Percentiles rank a stretch among this genome's conserved stretches.
These are phyloP conservation scores for Graphium sp. DNA, from an alignment of 2,329 filamentous ascomycete species.

Conservation along the genomic window DNA sequence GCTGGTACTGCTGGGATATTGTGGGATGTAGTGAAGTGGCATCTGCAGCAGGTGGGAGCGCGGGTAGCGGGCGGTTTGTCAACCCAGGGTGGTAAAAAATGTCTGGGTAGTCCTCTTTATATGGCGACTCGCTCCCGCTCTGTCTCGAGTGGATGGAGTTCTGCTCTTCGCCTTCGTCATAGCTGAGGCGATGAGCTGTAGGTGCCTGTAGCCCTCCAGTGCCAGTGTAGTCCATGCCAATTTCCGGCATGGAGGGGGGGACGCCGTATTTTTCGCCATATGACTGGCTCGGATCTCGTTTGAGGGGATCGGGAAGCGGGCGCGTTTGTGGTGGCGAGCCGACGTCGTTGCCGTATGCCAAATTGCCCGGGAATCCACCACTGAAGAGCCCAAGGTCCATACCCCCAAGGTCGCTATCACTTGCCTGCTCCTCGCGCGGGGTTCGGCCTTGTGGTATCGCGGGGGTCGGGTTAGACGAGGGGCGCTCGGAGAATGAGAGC, in stretches of 20 bases:
- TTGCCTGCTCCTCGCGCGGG: slow-evolving; percentile 36
- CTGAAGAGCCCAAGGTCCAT: slow-evolving; percentile 63
- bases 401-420: slow-evolving; percentile 55
- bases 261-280: slow-evolving; percentile 18
- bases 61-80: slow-evolving; percentile 44
- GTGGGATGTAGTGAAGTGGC: slow-evolving; percentile 28
- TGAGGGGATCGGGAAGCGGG: slow-evolving; percentile 14
- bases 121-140: slow-evolving; percentile 48
- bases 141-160: slow-evolving; percentile 37
- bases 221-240: slow-evolving; percentile 69
- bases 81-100: slow-evolving; percentile 89
- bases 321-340: slow-evolving; percentile 18
- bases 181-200: slow-evolving; percentile 59
- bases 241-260: slow-evolving; percentile 32
- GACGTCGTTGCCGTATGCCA: slow-evolving; percentile 31
- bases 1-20: slow-evolving; percentile 29
- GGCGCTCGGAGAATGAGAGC: no score
- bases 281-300: no score
- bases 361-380: slow-evolving; percentile 45
- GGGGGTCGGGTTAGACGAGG: slow-evolving; percentile 9
- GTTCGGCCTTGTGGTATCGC: slow-evolving; percentile 26
- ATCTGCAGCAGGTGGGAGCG: slow-evolving; percentile 41
- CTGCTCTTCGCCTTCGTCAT: slow-evolving; percentile 81
- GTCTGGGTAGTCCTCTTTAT: slow-evolving; percentile 63
- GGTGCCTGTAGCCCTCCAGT: slow-evolving; percentile 81